Conservation (phyloP, 306 rosid genomes). For the Pyrus communis region DNA sequence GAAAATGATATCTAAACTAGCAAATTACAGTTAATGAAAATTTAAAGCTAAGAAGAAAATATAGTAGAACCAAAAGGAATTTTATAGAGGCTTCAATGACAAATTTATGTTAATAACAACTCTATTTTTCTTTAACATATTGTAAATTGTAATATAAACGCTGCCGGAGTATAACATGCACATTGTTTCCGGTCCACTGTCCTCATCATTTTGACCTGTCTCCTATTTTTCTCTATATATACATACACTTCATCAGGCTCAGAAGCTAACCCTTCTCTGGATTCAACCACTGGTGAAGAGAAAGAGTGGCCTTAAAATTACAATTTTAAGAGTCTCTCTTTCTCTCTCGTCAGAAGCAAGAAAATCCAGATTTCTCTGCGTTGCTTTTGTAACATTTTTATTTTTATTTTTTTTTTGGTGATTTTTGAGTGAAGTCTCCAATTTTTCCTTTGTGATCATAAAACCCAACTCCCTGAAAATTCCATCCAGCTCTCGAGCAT, state of each 20-base stretch:
- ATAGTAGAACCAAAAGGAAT: background rate
- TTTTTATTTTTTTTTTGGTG: background rate
- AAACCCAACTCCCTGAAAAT: conserved; percentile 10
- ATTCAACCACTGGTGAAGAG: background rate
- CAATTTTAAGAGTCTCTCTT: background rate
- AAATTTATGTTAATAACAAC: background rate
- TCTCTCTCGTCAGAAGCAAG: background rate
- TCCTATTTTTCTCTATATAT: background rate
- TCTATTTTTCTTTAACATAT: background rate
- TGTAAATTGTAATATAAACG: conserved; percentile 8
- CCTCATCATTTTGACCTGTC: conserved; percentile 16
- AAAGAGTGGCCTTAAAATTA: background rate
- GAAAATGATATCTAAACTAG: conserved; percentile 34
- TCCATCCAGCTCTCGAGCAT: conserved; percentile 17
- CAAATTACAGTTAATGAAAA: background rate
- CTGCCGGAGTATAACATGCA: conserved; percentile 13
- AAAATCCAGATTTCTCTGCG: background rate
- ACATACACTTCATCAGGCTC: background rate
- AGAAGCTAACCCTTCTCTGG: background rate
- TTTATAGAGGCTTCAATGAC: background rate
- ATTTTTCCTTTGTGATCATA: conserved; percentile 1
- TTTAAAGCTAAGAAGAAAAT: background rate
- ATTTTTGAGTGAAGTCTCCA: background rate
- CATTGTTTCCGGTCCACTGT: conserved; percentile 20
- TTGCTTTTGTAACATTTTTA: background rate